These are phyloP conservation scores for Pyrenula massariospora DNA, from an alignment of 495 filamentous ascomycete species.

Conservation along the genomic window DNA sequence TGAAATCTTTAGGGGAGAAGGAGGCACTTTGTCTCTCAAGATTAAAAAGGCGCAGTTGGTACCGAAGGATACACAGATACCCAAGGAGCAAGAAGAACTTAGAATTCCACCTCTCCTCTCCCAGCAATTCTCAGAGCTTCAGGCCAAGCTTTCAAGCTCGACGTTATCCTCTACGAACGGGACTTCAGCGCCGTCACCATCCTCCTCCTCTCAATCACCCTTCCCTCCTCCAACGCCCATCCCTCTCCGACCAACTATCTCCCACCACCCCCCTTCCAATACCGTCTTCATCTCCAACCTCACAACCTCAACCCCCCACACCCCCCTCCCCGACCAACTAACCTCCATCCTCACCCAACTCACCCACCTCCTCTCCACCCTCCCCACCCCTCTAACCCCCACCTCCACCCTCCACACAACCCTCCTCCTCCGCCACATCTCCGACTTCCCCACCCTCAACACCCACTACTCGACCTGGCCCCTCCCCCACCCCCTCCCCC, in stretches of 20 bases:
- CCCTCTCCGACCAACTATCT: not conserved
- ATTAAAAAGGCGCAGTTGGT: constrained; percentile 47
- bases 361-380: not conserved
- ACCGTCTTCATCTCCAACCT: not conserved
- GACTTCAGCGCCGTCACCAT: too few relatives aligned
- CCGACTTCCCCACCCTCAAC: constrained; percentile 66
- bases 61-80: constrained; percentile 26
- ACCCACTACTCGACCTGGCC: constrained; percentile 55
- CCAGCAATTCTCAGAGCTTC: not conserved
- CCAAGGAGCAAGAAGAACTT: constrained; percentile 24
- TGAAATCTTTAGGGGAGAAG: constrained; percentile 48
- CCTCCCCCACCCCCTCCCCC: constrained; percentile 65
- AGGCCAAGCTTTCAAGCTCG: not conserved
- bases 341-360: not conserved
- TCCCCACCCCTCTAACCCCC: not conserved
- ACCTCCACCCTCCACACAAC: constrained; percentile 26
- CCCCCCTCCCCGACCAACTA: not conserved
- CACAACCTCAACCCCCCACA: not conserved
- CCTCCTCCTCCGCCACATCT: constrained; percentile 69
- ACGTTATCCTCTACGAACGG: not conserved
- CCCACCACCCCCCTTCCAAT: not conserved
- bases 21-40: constrained; percentile 56
- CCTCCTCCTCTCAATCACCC: not conserved
- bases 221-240: not conserved
- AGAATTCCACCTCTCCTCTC: constrained; percentile 26